Conservation (phyloP, 176 grass and related monocot genomes). For the Zizania latifolia region DNA sequence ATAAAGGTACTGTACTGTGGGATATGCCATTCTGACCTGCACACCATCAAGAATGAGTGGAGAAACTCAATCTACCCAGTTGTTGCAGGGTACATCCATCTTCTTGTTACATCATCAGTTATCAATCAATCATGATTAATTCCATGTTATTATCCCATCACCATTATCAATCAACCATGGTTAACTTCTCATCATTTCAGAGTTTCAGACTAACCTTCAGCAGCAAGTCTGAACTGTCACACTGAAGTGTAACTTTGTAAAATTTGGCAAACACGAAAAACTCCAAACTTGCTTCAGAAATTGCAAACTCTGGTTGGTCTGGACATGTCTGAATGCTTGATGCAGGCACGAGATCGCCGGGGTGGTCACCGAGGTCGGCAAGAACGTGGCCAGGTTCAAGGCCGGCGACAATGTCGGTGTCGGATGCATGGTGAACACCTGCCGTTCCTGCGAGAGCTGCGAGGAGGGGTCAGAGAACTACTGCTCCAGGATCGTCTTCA, state of each 20-base stretch:
- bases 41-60: slow-evolving; percentile 83
- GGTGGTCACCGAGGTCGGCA: slow-evolving; percentile 42
- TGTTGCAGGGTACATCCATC: slow-evolving; percentile 46
- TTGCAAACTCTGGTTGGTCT: neutral
- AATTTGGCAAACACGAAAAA: neutral
- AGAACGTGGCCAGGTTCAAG: slow-evolving; percentile 41
- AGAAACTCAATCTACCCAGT: slow-evolving; percentile 56
- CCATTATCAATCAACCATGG: neutral
- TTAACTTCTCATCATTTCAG: neutral
- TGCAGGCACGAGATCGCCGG: slow-evolving; percentile 59
- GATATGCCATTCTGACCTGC: slow-evolving; percentile 83
- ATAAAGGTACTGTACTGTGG: slow-evolving; percentile 84
- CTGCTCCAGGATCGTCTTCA: slow-evolving; percentile 41
- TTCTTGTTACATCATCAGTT: neutral
- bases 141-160: neutral
- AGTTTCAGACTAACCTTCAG: neutral
- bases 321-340: neutral
- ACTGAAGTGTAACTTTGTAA: neutral
- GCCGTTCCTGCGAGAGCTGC: slow-evolving; percentile 47
- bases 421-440: slow-evolving; percentile 59
- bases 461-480: slow-evolving; percentile 38
- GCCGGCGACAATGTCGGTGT: slow-evolving; percentile 48
- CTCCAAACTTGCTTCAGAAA: neutral
- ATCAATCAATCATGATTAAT: too few species aligned
- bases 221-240: neutral